Base-by-base conservation (phyloP, 495 filamentous ascomycete species). In the Daldinia childiae region DNA sequence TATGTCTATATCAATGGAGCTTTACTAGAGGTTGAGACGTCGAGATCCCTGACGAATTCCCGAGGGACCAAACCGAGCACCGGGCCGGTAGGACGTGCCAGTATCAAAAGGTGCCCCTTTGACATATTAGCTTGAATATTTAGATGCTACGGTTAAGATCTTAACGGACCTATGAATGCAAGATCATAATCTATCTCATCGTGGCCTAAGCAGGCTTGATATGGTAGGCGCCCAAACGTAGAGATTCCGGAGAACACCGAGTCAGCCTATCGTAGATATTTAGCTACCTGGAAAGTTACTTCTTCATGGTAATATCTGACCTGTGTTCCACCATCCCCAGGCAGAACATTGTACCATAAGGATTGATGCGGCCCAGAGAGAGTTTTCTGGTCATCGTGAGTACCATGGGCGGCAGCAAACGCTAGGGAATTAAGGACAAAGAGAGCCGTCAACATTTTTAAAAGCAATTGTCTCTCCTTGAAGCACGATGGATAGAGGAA, bases 31-130 rank as follows among this genome's bases (percentile, higher is more conserved):
- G 71, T 90, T 90, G 69, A 94, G 88, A 39, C 92, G 89, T 14
- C 90, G 87, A 39, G 90, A 92, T 58, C 91, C 93, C 64, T 92
- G 90, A 52, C 93, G 90, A 67, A 97, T 97, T 55, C 92, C 90
- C 9, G 92, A 91, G 17, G 93, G 93, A 0, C 93, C 93, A 77
- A 95, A 95, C 21, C 93, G 87, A 57, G 93, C 93, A n/a, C 91
- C 90, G 77, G 79, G 73, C 12, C 77, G 76, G 66, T 81, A 80
- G 6, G 77, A 78, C n/a, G 78, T 78, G 38, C 82, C 78, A 39
- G 79, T 80, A 58, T 84, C 77, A 51, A 78, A 82, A 4, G 79
- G 78, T 38, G 82, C 78, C 55, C 79, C 80, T 82, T 62, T 41
- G 9, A n/a, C 17, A 6, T 14, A 54, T 72, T 43, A 73, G 62